Percentiles rank a stretch among this genome's conserved stretches.
Evolutionary conservation across 352 stramenopile genomes (phyloP).

Genomic region (Globisporangium paroecandrum): DNA sequence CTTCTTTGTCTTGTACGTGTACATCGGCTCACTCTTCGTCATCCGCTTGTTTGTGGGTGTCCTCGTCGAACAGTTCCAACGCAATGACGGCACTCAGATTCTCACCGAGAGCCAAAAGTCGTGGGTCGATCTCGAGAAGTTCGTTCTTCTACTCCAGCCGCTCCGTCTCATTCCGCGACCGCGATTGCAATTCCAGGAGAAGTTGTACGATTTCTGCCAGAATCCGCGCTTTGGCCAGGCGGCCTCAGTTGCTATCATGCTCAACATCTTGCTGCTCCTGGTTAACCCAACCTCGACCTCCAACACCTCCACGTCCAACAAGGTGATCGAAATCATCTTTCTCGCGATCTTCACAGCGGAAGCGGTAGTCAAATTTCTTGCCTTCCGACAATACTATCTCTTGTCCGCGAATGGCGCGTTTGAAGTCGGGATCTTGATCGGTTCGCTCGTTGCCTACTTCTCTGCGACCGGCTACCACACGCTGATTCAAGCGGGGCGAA

Average conservation of each 20-base stretch:
- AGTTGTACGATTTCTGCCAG: slow-evolving; percentile 57
- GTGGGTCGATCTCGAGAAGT: slow-evolving; percentile 81
- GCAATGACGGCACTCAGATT: slow-evolving; percentile 80
- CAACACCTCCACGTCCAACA: slow-evolving; percentile 31
- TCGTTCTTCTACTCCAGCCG: slow-evolving; percentile 67
- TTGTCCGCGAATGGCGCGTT: slow-evolving; percentile 51
- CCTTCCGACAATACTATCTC: slow-evolving; percentile 64
- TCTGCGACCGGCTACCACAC: slow-evolving; percentile 56
- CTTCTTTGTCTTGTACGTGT: slow-evolving; percentile 78
- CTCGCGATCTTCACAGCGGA: slow-evolving; percentile 56
- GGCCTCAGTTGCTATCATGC: slow-evolving; percentile 58
- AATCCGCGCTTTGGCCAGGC: slow-evolving; percentile 51
- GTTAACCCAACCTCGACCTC: slow-evolving; percentile 43
- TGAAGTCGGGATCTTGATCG: slow-evolving; percentile 56
- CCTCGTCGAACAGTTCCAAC: slow-evolving; percentile 80
- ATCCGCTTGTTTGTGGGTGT: slow-evolving; percentile 79
- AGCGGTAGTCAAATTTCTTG: slow-evolving; percentile 52
- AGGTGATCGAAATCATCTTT: slow-evolving; percentile 70
- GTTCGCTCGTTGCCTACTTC: slow-evolving; percentile 66
- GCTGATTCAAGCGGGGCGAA: slow-evolving; percentile 62
- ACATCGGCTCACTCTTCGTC: slow-evolving; percentile 73
- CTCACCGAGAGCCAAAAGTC: slow-evolving; percentile 75
- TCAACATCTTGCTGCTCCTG: slow-evolving; percentile 69
- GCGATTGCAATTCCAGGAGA: slow-evolving; percentile 20
- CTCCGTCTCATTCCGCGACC: slow-evolving; percentile 54